phyloP scores from a whole-genome alignment of 768 basidiomycete species.

The Amanita fuliginea region DNA sequence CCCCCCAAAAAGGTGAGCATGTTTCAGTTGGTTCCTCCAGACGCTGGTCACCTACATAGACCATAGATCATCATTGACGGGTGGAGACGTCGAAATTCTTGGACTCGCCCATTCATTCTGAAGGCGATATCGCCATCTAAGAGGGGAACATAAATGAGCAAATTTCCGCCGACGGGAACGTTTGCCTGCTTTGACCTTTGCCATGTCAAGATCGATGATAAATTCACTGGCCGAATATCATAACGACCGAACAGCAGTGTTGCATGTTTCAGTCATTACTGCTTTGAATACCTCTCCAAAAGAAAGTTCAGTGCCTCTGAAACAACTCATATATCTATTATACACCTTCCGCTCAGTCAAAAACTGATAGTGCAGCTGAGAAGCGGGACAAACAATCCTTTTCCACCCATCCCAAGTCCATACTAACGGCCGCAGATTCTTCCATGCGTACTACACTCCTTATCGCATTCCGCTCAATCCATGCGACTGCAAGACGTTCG shows the following conservation, averaged over 20 bases:
- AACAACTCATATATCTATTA: not conserved
- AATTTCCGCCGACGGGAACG: not conserved
- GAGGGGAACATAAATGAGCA: not conserved
- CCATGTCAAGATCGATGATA: slow-evolving; percentile 1
- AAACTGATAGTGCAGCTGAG: not conserved
- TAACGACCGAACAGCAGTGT: not conserved
- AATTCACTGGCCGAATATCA: not conserved
- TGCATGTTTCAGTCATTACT: not conserved
- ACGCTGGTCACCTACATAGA: too few relatives aligned
- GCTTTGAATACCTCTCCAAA: not conserved
- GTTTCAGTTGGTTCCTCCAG: too few relatives aligned
- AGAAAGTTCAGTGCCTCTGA: not conserved
- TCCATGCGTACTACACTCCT: too few relatives aligned
- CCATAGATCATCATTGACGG: slow-evolving; percentile 1
- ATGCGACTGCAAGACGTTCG: too few relatives aligned
- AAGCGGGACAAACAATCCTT: too few relatives aligned
- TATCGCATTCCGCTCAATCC: too few relatives aligned
- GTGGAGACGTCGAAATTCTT: not conserved
- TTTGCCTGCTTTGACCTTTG: not conserved
- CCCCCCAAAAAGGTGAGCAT: too few relatives aligned
- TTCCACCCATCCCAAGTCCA: too few relatives aligned
- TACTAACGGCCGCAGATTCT: too few relatives aligned
- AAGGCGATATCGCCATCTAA: not conserved
- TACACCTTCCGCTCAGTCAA: not conserved
- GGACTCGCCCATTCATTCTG: not conserved